Evolutionary conservation across 192 early-diverging fungal species (phyloP).

Genomic region (Pecoramyces ruminantium): DNA sequence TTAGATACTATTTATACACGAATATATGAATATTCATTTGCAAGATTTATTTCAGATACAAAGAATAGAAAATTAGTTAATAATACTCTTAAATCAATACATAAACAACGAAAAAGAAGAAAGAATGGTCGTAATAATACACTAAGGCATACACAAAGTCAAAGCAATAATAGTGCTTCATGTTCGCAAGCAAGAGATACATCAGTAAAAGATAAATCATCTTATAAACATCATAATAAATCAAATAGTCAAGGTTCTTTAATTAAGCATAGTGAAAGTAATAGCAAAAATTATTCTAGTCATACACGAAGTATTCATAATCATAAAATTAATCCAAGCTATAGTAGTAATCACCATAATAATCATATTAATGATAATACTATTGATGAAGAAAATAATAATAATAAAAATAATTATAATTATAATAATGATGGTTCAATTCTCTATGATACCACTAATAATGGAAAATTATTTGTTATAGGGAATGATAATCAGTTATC

Average conservation of each 20-base stretch:
- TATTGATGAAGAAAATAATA: no score
- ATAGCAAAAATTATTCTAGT: neutral
- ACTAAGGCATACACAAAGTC: neutral
- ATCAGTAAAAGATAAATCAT: neutral
- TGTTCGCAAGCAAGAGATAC: neutral
- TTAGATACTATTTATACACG: neutral
- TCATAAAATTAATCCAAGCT: no score
- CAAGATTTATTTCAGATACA: neutral
- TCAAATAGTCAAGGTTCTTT: neutral
- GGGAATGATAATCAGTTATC: no score
- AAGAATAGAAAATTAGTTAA: neutral
- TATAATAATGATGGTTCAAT: no score
- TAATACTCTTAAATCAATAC: neutral
- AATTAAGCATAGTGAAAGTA: neutral
- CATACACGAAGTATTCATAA: no score
- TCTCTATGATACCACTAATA: no score
- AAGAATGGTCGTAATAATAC: neutral
- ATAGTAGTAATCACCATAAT: no score
- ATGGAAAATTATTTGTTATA: no score
- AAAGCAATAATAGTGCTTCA: neutral
- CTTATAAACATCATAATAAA: neutral
- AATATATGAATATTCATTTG: neutral
- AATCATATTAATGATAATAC: no score
- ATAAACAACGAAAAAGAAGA: neutral
- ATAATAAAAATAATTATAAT: no score